phyloP scores from a whole-genome alignment of 371 early-diverging fungal genomes.

The Syncephalis fuscata region DNA sequence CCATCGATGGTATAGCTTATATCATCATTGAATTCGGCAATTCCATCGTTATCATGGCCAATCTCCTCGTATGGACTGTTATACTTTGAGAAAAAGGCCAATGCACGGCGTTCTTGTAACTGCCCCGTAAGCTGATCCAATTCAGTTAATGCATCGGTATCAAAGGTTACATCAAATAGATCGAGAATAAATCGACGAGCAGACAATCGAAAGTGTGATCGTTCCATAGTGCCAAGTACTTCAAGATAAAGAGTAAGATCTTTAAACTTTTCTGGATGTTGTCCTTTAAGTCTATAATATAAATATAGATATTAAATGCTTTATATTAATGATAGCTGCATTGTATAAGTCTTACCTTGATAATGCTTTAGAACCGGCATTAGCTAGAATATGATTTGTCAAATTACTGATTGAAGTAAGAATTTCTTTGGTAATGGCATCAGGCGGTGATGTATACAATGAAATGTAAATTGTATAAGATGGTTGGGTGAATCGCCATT shows the following conservation, averaged over 20 bases:
- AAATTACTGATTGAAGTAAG: conserved; percentile 60
- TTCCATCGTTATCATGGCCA: too few relatives aligned
- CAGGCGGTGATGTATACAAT: neutral
- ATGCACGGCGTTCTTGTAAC: too few relatives aligned
- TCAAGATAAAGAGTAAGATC: conserved; percentile 34
- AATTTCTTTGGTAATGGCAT: conserved; percentile 11
- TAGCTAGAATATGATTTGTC: conserved; percentile 73
- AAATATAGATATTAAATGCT: neutral
- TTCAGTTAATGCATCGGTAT: conserved; percentile 15
- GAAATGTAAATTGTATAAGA: neutral
- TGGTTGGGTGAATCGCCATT: neutral
- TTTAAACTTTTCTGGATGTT: conserved; percentile 41
- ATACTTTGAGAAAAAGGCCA: too few relatives aligned
- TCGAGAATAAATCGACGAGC: conserved; percentile 64
- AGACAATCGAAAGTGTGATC: conserved; percentile 57
- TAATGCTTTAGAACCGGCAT: conserved; percentile 51
- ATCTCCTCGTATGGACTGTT: too few relatives aligned
- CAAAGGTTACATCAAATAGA: conserved; percentile 54
- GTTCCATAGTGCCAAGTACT: conserved; percentile 38
- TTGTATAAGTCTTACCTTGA: conserved; percentile 28
- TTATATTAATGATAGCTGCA: neutral
- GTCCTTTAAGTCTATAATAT: conserved; percentile 21
- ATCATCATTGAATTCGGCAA: too few relatives aligned
- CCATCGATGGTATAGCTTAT: too few relatives aligned
- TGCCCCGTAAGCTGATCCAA: conserved; percentile 6